These are phyloP conservation scores for Diaporthe batatas DNA, from an alignment of 2,329 filamentous ascomycete species.

Conservation along the genomic window DNA sequence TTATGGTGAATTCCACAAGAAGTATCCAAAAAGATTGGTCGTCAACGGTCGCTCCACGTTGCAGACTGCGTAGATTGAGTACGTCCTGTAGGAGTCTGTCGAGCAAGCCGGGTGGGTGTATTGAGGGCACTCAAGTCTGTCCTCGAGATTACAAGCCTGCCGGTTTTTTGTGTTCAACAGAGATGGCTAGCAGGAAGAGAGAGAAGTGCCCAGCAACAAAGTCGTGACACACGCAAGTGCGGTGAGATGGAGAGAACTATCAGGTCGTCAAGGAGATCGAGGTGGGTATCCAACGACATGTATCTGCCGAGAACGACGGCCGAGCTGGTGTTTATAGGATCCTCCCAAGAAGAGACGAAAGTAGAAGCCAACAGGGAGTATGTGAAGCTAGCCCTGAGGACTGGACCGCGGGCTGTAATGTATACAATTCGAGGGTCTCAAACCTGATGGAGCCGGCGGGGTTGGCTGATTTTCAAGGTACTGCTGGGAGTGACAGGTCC, in stretches of 20 bases:
- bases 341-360: constrained; percentile 34
- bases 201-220: constrained; percentile 12
- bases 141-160: constrained; percentile 9
- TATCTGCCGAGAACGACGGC: constrained; percentile 2
- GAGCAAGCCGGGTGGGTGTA: constrained; percentile 17
- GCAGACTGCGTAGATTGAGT: neutral
- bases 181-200: neutral
- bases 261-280: constrained; percentile 8
- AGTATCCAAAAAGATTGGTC: neutral
- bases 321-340: constrained; percentile 36
- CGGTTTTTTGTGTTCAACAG: constrained; percentile 21
- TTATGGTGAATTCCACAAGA: neutral
- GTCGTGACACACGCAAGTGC: constrained; percentile 32
- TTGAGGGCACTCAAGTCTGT: constrained; percentile 1
- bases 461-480: constrained; percentile 55
- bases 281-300: constrained; percentile 2
- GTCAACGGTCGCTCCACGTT: neutral
- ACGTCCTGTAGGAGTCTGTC: constrained; percentile 13
- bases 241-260: neutral
- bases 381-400: constrained; percentile 11
- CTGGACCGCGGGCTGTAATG: constrained; percentile 37
- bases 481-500: constrained; percentile 55
- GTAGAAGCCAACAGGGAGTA: neutral
- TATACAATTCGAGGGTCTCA: constrained; percentile 48
- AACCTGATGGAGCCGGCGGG: constrained; percentile 56